Evolutionary conservation across 169 alveolate species (phyloP).

Genomic region (Besnoitia besnoiti): DNA sequence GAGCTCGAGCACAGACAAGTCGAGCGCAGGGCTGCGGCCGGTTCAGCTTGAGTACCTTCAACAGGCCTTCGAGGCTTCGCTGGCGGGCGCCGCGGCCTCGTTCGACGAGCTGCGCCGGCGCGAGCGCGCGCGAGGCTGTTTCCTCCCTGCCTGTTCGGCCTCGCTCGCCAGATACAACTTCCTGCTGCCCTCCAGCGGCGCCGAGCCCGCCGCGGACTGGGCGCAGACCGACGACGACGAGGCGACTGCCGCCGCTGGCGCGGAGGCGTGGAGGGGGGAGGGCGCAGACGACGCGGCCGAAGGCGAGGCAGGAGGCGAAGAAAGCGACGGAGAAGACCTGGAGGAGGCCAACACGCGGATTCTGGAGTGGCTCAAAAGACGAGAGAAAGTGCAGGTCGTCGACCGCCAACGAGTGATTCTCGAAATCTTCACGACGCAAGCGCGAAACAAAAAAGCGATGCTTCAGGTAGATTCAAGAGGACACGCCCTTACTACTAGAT

Average conservation of each 20-base stretch:
- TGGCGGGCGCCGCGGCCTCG: not conserved
- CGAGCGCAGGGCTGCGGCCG: constrained; percentile 36
- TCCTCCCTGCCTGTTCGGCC: not conserved
- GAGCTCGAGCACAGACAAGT: constrained; percentile 11
- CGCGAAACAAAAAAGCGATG: constrained; percentile 14
- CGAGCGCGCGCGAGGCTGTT: not conserved
- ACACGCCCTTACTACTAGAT: no score
- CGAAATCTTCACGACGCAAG: constrained; percentile 10
- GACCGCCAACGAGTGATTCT: constrained; percentile 42
- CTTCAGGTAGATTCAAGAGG: constrained; percentile 30
- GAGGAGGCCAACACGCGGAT: not conserved
- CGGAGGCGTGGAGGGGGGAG: not conserved
- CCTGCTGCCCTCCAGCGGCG: not conserved
- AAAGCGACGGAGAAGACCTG: not conserved
- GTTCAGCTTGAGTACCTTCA: constrained; percentile 2
- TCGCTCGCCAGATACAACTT: not conserved
- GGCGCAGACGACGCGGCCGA: not conserved
- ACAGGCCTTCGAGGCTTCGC: constrained; percentile 42
- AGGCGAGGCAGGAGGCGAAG: not conserved
- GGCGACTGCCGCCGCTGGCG: no score
- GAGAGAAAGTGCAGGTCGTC: not conserved
- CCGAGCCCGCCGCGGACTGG: not conserved
- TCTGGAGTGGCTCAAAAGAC: not conserved
- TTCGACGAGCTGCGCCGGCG: not conserved
- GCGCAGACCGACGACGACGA: not conserved